A percentile compares a stretch with the other conserved stretches of the same genome.
Conservation (phyloP, 345 rosid genomes). For the Populus pruinosa region DNA sequence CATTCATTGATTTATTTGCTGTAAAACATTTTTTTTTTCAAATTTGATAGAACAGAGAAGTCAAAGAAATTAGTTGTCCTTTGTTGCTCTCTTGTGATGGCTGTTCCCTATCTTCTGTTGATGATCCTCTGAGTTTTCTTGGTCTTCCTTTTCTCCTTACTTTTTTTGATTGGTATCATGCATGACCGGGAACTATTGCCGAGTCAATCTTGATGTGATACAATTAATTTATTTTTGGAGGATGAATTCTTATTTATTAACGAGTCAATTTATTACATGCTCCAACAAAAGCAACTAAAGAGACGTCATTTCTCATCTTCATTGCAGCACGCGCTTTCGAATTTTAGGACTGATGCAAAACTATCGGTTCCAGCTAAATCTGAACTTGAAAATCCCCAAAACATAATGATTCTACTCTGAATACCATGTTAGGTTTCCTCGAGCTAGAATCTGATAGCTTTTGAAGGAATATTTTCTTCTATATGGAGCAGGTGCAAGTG, state of each 20-base stretch:
- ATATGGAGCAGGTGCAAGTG: neutral
- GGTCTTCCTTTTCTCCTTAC: neutral
- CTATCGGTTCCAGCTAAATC: too few species aligned
- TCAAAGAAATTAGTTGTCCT: neutral
- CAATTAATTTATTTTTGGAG: neutral
- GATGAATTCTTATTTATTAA: too few species aligned
- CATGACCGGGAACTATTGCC: too few species aligned
- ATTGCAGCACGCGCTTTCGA: too few species aligned
- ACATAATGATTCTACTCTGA: too few species aligned
- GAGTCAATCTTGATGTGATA: too few species aligned
- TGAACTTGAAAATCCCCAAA: too few species aligned
- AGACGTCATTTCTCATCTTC: too few species aligned
- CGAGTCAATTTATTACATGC: neutral
- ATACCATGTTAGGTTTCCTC: neutral
- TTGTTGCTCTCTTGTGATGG: neutral
- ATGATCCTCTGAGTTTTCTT: neutral
- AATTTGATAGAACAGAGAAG: slow-evolving; percentile 1
- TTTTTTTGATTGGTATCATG: too few species aligned
- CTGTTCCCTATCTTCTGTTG: neutral
- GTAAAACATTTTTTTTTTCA: slow-evolving; percentile 15
- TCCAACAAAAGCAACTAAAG: neutral
- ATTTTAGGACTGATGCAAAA: too few species aligned
- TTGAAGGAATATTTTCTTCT: neutral
- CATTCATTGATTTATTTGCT: slow-evolving; percentile 25
- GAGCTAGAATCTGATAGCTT: neutral